Base-by-base conservation (phyloP, 2,329 filamentous ascomycete genomes). In the Cladosporium sp. region DNA sequence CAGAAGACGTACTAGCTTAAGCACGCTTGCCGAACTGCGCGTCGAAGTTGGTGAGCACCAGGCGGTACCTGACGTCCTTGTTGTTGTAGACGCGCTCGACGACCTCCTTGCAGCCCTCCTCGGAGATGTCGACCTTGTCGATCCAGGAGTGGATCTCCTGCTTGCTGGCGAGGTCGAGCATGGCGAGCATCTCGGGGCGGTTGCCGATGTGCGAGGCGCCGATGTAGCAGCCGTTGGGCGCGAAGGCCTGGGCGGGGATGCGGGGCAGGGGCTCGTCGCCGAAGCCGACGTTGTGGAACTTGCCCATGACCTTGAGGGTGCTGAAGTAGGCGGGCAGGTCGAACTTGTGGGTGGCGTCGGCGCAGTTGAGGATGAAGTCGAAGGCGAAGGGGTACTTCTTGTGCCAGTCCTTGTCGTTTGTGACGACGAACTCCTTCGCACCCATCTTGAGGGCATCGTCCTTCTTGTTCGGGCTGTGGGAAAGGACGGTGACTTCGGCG, bases 221-320 rank as follows among this genome's bases (percentile, higher is more conserved):
- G 57, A 78, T 71, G 65, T 70, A 77, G 68, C 71, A 75, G 10
- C 89, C 89, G 71, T 92, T 95, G 59, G 70, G 70, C 55, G 88
- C 77, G 63, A 95, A 85, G 65, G 82, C 82, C 75, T 90, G 86
- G 46, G 86, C 84, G 72, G 59, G 59, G n/a, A 62, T 38, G 42
- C 54, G 37, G 16, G 49, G 51, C 9, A 88, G 82, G 42, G 85
- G 82, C 56, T 88, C 85, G 66, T 90, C 87, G 3, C 88, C 88
- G 64, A 93, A 77, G 40, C 87, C 88, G 50, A 92, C 86, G 63
- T 80, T 87, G 68, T 92, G 81, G 82, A 87, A 93, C 66, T 34
- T 53, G 44, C 86, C 87, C 72, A 90, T 87, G 53, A 92, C 84
- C 71, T 92, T 89, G 67, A 95, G 79, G 63, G 90, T 80, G 56